These are phyloP conservation scores for Cyathus striatus DNA, from an alignment of 768 basidiomycete genomes.

Conservation along the genomic window DNA sequence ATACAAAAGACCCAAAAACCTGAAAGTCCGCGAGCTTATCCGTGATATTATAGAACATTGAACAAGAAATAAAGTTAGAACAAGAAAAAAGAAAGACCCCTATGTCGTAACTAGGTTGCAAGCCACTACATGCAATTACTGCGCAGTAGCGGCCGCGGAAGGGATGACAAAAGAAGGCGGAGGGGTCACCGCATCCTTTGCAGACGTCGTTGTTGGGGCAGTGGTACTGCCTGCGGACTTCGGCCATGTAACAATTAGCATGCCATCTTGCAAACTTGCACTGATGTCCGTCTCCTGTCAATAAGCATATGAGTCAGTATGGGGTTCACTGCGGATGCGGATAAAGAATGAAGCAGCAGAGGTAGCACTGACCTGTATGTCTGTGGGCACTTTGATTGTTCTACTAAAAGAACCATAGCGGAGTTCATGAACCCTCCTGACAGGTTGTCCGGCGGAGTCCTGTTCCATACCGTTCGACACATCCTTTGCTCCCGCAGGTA, in stretches of 20 bases:
- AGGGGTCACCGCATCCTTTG: conserved; percentile 1
- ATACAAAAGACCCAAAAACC: no score
- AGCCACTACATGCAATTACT: no score
- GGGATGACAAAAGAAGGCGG: conserved; percentile 1
- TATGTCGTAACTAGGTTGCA: no score
- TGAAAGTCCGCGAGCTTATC: no score
- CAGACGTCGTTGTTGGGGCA: neutral
- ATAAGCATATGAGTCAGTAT: conserved; percentile 16
- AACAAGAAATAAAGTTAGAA: no score
- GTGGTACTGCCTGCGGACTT: conserved; percentile 10
- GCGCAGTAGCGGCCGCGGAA: no score
- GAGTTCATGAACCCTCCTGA: conserved; percentile 26
- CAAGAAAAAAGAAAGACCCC: no score
- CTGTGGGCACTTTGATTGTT: conserved; percentile 27
- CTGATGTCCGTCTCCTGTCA: conserved; percentile 29
- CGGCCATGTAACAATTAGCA: conserved; percentile 41
- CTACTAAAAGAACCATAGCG: conserved; percentile 40
- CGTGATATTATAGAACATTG: no score
- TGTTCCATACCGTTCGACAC: conserved; percentile 9
- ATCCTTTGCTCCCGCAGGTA: no score
- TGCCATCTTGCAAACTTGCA: conserved; percentile 31
- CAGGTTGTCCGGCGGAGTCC: conserved; percentile 2
- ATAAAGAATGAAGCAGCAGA: conserved; percentile 6
- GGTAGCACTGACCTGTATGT: conserved; percentile 28
- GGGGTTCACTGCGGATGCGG: conserved; percentile 1